A percentile compares a stretch with the other conserved stretches of the same genome.
phyloP scores from a whole-genome alignment of 2,329 filamentous ascomycete species.

The Diaporthe helianthi region DNA sequence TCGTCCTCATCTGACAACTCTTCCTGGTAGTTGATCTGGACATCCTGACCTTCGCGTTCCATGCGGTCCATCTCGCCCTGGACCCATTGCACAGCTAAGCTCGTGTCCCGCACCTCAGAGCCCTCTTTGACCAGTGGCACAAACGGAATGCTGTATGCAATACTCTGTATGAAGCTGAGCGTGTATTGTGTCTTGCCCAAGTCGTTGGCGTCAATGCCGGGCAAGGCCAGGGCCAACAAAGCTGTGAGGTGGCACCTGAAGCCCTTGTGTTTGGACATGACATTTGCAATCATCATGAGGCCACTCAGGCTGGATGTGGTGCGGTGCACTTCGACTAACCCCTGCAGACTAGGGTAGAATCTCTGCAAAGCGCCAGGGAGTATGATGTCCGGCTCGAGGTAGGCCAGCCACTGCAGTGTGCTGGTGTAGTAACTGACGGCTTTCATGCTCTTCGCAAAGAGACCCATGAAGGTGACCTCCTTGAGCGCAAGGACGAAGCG shows the following conservation, averaged over 20 bases:
- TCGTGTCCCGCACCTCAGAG: constrained; percentile 73
- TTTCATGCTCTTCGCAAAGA: constrained; percentile 94
- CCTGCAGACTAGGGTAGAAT: constrained; percentile 96
- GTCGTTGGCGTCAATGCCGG: constrained; percentile 97
- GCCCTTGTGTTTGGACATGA: constrained; percentile 93
- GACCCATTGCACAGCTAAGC: constrained; percentile 89
- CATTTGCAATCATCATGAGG: constrained; percentile 87
- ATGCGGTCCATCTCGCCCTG: constrained; percentile 93
- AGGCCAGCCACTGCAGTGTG: constrained; percentile 87
- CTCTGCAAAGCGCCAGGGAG: constrained; percentile 91
- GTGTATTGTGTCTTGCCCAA: constrained; percentile 96
- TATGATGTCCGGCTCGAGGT: constrained; percentile 88
- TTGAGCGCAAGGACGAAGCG: constrained; percentile 89
- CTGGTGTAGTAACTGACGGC: constrained; percentile 92
- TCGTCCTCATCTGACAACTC: constrained; percentile 88
- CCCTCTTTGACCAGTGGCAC: constrained; percentile 77
- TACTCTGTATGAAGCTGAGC: constrained; percentile 91
- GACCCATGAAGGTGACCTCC: constrained; percentile 97
- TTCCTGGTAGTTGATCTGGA: constrained; percentile 83
- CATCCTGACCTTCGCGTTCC: constrained; percentile 83
- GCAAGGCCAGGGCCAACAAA: constrained; percentile 87
- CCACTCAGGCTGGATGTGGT: constrained; percentile 93
- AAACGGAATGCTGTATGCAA: constrained; percentile 95
- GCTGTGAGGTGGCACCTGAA: constrained; percentile 96
- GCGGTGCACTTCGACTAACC: constrained; percentile 93